Base-by-base conservation (phyloP, 2,329 filamentous ascomycete genomes). In the Colletotrichum orchidophilum region DNA sequence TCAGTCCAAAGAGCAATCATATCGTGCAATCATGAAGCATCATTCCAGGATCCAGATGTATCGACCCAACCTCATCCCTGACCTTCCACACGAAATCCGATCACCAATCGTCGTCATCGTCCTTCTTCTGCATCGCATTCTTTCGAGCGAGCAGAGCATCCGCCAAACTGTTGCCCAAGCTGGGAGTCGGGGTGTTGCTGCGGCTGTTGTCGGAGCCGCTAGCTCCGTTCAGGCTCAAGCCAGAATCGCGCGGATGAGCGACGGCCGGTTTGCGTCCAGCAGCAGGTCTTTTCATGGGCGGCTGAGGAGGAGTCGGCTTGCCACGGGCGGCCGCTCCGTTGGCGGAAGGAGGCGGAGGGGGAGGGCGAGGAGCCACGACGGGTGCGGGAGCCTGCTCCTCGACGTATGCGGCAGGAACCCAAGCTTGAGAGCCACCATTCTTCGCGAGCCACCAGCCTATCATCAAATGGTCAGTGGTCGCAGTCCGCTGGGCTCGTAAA, bases 391-490 rank as follows among this genome's bases (percentile, higher is more conserved):
- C 88, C 79, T 93, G 88, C 82, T 98, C 95, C 82, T 98, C 93
- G 9, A 99, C 92, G 78, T 99, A 99, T 24, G 96, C 94, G 24
- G 95, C 93, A 0, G 96, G 96, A 3, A 96, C 91, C 96, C 96
- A 99, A 62, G 95, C 96, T 81, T 96, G 94, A n/a, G 90, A 89
- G 5, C 76, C 75, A 6, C 75, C 83, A 73, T 92, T 93, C 85
- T 94, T 96, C 73, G 92, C 96, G 57, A 98, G 87, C 96, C 96
- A 98, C 96, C 96, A 99, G 63, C 96, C 96, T 97, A 75, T 27
- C 29, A 18, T 49, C 3, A 33, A 52, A 31, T 65, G n/a, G n/a
- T n/a, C n/a, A 74, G 87, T 80, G 86, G 82, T 69, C 21, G 52
- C 55, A 27, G 12, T 12, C 12, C 5, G 13, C 11, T n/a, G 63